phyloP scores from a whole-genome alignment of 305 asterid genomes.

The Petunia hybrid region DNA sequence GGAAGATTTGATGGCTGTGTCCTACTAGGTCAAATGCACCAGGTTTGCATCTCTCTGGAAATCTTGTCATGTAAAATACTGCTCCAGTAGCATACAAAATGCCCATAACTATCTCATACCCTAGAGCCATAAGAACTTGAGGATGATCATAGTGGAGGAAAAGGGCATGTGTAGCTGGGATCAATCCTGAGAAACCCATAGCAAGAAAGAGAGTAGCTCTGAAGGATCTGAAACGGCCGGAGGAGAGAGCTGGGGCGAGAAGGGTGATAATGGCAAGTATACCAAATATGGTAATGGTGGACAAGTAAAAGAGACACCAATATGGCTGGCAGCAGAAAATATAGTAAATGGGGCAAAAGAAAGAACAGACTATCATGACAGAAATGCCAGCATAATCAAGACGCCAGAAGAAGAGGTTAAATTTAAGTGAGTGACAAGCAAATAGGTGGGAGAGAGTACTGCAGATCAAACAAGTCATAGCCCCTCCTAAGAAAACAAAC shows the following conservation, averaged over 20 bases:
- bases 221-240: slow-evolving; percentile 64
- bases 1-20: slow-evolving; percentile 78
- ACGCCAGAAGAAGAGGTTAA: slow-evolving; percentile 81
- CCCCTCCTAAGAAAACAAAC: slow-evolving; percentile 80
- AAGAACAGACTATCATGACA: slow-evolving; percentile 80
- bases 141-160: slow-evolving; percentile 58
- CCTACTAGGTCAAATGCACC: slow-evolving; percentile 71
- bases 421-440: slow-evolving; percentile 80
- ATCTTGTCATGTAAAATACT: slow-evolving; percentile 57
- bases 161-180: slow-evolving; percentile 84
- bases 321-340: slow-evolving; percentile 64
- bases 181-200: slow-evolving; percentile 87
- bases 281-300: slow-evolving; percentile 62
- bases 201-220: slow-evolving; percentile 67
- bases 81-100: slow-evolving; percentile 64
- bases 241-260: slow-evolving; percentile 67
- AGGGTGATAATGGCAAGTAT: slow-evolving; percentile 60
- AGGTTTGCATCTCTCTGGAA: slow-evolving; percentile 72
- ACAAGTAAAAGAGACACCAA: slow-evolving; percentile 65
- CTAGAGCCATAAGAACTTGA: slow-evolving; percentile 56
- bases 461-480: slow-evolving; percentile 71
- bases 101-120: slow-evolving; percentile 75
- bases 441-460: slow-evolving; percentile 80
- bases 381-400: slow-evolving; percentile 87
- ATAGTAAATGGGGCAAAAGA: slow-evolving; percentile 81